These are phyloP conservation scores for Solanum arcanum DNA, from an alignment of 257 asterid species.

Conservation along the genomic window DNA sequence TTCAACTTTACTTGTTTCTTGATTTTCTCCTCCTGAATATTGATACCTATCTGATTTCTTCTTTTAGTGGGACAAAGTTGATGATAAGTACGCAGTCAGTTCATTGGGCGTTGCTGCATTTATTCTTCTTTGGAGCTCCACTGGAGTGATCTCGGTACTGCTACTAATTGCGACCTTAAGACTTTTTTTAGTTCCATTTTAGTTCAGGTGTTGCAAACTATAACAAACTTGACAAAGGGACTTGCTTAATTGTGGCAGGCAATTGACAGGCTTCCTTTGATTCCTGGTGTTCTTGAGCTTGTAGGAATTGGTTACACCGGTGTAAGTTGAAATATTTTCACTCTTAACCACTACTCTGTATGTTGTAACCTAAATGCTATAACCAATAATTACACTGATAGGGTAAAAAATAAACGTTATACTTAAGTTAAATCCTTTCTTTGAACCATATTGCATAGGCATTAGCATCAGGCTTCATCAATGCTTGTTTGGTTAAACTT, in stretches of 20 bases:
- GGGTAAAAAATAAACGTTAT: too few relatives aligned
- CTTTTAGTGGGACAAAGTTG: conserved; percentile 76
- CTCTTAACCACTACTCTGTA: not conserved
- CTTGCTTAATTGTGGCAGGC: conserved; percentile 31
- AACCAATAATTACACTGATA: not conserved
- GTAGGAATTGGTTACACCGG: conserved; percentile 87
- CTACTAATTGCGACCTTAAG: not conserved
- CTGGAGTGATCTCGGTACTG: conserved; percentile 64
- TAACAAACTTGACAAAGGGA: not conserved
- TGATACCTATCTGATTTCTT: not conserved
- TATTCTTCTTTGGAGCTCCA: conserved; percentile 48
- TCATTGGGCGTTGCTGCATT: conserved; percentile 62
- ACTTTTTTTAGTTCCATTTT: not conserved
- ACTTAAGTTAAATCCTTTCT: not conserved
- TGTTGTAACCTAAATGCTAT: not conserved
- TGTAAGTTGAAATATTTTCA: conserved; percentile 27
- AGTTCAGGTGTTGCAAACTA: not conserved
- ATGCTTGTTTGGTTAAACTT: not conserved
- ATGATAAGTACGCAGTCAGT: conserved; percentile 80
- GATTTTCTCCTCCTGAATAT: not conserved
- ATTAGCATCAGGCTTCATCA: not conserved
- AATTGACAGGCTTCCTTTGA: conserved; percentile 76
- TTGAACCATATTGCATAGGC: not conserved
- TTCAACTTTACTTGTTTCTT: not conserved
- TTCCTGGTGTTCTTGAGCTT: conserved; percentile 83